phyloP scores from a whole-genome alignment of 2,329 filamentous ascomycete species.

The Aotearoamyces nothofagi region DNA sequence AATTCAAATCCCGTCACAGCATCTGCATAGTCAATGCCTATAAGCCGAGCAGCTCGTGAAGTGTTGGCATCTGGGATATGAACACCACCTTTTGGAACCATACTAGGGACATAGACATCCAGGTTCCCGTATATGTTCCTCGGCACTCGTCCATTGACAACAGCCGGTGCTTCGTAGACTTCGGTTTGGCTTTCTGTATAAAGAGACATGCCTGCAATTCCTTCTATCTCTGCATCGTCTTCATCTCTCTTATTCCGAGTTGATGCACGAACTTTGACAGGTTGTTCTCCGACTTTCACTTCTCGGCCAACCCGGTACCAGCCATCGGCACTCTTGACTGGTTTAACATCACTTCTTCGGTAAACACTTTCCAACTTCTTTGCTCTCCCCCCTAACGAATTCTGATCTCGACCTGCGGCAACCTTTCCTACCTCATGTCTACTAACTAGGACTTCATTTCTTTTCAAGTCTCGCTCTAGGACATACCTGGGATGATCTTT shows the following conservation, averaged over 20 bases:
- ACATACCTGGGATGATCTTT: constrained; percentile 76
- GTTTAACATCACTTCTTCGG: constrained; percentile 63
- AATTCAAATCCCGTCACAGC: constrained; percentile 87
- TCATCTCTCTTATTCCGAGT: constrained; percentile 22
- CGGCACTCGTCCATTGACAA: constrained; percentile 61
- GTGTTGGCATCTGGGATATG: constrained; percentile 52
- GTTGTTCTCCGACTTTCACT: constrained; percentile 64
- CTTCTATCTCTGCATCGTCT: constrained; percentile 25
- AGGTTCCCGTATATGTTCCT: constrained; percentile 92
- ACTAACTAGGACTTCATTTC: constrained; percentile 66
- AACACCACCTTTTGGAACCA: constrained; percentile 71
- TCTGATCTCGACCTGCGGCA: constrained; percentile 41
- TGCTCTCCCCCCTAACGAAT: constrained; percentile 10
- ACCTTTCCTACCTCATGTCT: constrained; percentile 54
- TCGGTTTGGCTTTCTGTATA: constrained; percentile 53
- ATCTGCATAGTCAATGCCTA: constrained; percentile 76
- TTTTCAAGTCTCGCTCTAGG: constrained; percentile 67
- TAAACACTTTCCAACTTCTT: constrained; percentile 60
- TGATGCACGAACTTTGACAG: constrained; percentile 52
- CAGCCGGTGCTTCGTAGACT: constrained; percentile 59
- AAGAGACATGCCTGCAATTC: constrained; percentile 37
- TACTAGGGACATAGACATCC: constrained; percentile 80
- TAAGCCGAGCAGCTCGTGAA: constrained; percentile 53
- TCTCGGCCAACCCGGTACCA: constrained; percentile 85
- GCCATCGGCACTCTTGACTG: constrained; percentile 65